Base-by-base conservation (phyloP, 129 eudicot species). In the Calendula officinalis region DNA sequence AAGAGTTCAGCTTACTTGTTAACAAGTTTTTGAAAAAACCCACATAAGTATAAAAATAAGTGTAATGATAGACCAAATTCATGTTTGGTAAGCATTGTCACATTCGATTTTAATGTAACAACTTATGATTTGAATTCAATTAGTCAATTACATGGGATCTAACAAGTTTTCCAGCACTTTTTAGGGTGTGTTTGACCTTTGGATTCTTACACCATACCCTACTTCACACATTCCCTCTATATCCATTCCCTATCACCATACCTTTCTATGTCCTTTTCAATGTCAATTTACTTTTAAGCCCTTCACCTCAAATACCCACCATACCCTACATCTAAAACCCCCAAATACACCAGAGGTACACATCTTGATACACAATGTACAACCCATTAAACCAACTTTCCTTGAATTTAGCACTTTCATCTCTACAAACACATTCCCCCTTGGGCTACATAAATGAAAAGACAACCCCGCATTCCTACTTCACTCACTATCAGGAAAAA, bases 251-350 rank as follows among this genome's bases (percentile, higher is more conserved):
- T 51, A 51, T 62, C 76, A 49, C 62, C 72, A 43, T 72, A 34
- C 56, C 56, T 15, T 45, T 8, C 34, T 3, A 56, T 54, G 34
- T 44, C 14, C 57, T 30, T 36, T 44, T 55, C 16, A 17, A 36
- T 58, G 7, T 3, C 11, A 1, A 47, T 36, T 73, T 66, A 74
- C 78, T 10, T 13, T 74, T 74, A 38, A 65, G 66, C 78, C 78
- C 72, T 46, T 13, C 2, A 40, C 55, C 45, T 9, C 17, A 43
- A 62, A 7, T 16, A 41, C 15, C 43, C 43, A 57, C 13, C 30
- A 22, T 22, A 13, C 17, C 14, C 40, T 35, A 59, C 14, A 38
- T 8, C 48, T 0, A 38, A 59, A 40, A n/a, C 8, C 60, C 41
- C 66, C 6, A 60, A 60, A 17, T 22, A 49, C 50, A 35, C 35